phyloP scores from a whole-genome alignment of 371 early-diverging fungal genomes.

The Syncephalastrum sp. region DNA sequence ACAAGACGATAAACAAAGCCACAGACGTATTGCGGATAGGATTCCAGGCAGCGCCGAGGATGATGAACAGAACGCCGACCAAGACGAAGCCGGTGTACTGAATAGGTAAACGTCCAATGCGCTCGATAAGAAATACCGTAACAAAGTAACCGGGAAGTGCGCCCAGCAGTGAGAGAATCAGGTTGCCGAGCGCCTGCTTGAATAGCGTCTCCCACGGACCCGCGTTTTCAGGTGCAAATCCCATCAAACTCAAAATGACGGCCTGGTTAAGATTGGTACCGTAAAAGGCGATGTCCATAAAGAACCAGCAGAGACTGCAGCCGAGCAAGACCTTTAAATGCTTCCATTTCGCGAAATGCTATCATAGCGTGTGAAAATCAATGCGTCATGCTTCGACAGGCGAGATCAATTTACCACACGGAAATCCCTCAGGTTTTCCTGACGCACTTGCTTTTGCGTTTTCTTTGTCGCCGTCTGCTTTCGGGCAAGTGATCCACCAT shows the following conservation, averaged over 20 bases:
- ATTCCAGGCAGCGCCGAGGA: conserved; percentile 59
- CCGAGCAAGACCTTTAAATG: conserved; percentile 20
- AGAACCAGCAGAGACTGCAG: conserved; percentile 19
- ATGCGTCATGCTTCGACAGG: no score
- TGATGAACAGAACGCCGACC: conserved; percentile 64
- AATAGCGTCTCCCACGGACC: conserved; percentile 37
- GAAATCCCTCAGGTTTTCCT: conserved; percentile 17
- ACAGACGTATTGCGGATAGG: conserved; percentile 22
- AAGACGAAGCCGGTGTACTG: conserved; percentile 73
- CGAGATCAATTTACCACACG: conserved; percentile 3
- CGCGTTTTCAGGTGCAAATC: conserved; percentile 26
- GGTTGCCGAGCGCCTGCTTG: conserved; percentile 50
- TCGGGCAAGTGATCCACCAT: conserved; percentile 1
- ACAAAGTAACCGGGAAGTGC: conserved; percentile 51
- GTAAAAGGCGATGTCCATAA: conserved; percentile 36
- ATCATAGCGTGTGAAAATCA: neutral
- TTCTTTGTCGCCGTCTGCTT: conserved; percentile 11
- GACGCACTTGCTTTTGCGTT: conserved; percentile 13
- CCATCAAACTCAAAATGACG: conserved; percentile 46
- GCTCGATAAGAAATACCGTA: conserved; percentile 72
- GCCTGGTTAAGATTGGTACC: conserved; percentile 57
- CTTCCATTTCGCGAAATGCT: conserved; percentile 19
- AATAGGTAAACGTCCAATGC: conserved; percentile 72
- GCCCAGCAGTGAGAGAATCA: conserved; percentile 61
- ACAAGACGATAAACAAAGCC: conserved; percentile 47